phyloP scores from a whole-genome alignment of 805 yeast species.

The Ogataea methanolica region DNA sequence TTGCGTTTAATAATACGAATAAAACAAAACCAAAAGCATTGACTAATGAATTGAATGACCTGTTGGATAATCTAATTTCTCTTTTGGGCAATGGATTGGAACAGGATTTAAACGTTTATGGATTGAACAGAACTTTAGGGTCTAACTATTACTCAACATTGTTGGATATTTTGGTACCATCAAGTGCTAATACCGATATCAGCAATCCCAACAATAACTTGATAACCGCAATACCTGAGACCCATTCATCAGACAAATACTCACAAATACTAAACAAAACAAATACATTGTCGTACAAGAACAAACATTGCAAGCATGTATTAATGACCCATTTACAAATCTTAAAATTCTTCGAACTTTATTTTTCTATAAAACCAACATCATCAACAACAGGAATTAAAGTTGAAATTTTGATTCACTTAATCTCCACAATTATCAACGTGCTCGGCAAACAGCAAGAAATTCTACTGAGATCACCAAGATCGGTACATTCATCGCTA shows the following conservation, averaged over 20 bases:
- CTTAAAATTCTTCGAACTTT: constrained; percentile 44
- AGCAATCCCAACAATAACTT: no score
- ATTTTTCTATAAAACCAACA: constrained; percentile 27
- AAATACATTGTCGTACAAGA: constrained; percentile 16
- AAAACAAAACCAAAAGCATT: constrained; percentile 8
- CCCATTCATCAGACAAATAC: constrained; percentile 26
- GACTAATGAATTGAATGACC: constrained; percentile 15
- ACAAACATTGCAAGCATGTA: constrained; percentile 40
- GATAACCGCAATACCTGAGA: constrained; percentile 14
- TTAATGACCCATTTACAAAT: constrained; percentile 42
- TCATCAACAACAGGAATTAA: constrained; percentile 9
- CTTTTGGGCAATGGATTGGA: constrained; percentile 37
- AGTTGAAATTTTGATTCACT: constrained; percentile 25
- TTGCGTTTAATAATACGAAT: constrained; percentile 24
- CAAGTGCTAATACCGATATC: constrained; percentile 1
- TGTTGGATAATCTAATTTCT: constrained; percentile 19
- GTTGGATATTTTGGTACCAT: constrained; percentile 40
- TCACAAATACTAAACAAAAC: constrained; percentile 6
- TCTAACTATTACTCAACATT: constrained; percentile 40
- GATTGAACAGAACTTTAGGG: constrained; percentile 52
- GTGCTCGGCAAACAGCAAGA: constrained; percentile 48
- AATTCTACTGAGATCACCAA: constrained; percentile 37
- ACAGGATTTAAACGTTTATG: constrained; percentile 42
- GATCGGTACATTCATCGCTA: constrained; percentile 34
- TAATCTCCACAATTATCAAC: constrained; percentile 37